Conservation (phyloP, 257 asterid species). For the Solanum phureja region DNA sequence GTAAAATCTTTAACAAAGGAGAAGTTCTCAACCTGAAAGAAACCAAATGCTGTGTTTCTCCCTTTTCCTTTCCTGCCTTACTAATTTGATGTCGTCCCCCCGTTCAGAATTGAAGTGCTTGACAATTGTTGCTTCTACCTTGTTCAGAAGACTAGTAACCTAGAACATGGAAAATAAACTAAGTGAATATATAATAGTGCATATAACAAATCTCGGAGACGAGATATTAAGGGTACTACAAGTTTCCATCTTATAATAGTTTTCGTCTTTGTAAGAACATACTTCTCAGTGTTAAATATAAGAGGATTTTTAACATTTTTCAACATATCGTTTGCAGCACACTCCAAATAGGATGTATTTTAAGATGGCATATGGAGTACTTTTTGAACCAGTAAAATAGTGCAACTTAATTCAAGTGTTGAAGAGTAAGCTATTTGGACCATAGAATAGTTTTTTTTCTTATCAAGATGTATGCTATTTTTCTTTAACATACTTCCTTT, state of each 20-base stretch:
- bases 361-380: not conserved
- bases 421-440: not conserved
- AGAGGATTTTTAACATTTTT: not conserved
- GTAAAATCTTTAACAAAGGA: not conserved
- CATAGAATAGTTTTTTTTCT: not conserved
- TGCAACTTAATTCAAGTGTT: not conserved
- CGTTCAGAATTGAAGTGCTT: conserved; percentile 48
- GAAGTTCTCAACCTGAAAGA: conserved; percentile 24
- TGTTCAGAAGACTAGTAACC: conserved; percentile 41
- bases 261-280: not conserved
- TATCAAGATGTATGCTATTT: not conserved
- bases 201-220: not conserved
- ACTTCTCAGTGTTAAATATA: not conserved
- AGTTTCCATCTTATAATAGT: not conserved
- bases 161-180: conserved; percentile 1
- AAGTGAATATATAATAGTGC: not conserved
- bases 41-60: conserved; percentile 37
- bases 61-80: conserved; percentile 31
- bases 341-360: not conserved
- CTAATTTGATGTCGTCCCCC: conserved; percentile 36
- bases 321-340: not conserved
- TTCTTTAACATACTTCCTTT: not conserved
- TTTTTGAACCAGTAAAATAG: not conserved
- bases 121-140: conserved; percentile 42
- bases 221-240: not conserved